These are phyloP conservation scores for Quercus phellos DNA, from an alignment of 331 rosid genomes.

Conservation along the genomic window DNA sequence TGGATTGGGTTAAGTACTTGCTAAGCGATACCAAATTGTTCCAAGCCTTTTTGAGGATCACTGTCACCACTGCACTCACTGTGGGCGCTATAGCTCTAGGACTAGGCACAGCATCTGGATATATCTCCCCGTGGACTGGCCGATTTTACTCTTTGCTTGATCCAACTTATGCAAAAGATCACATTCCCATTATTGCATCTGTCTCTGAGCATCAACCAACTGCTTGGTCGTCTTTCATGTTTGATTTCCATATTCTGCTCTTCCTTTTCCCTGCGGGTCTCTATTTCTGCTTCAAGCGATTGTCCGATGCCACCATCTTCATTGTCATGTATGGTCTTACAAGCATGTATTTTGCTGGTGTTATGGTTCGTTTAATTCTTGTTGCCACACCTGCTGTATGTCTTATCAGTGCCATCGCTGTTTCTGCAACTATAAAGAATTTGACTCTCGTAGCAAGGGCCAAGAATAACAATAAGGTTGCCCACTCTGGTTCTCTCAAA, in stretches of 20 bases:
- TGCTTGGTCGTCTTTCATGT: constrained; percentile 99
- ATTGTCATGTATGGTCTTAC: constrained; percentile 96
- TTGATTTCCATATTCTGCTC: constrained; percentile 90
- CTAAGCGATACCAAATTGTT: constrained; percentile 71
- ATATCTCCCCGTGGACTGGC: constrained; percentile 98
- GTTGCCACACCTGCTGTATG: constrained; percentile 97
- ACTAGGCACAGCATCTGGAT: constrained; percentile 96
- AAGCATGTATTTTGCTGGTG: constrained; percentile 99
- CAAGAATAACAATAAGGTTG: constrained; percentile 37
- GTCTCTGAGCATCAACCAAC: constrained; percentile 99
- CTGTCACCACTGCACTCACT: constrained; percentile 71
- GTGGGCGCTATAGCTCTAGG: constrained; percentile 89
- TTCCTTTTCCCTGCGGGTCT: constrained; percentile 99
- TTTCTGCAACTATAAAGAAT: constrained; percentile 88
- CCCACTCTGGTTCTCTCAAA: constrained; percentile 65
- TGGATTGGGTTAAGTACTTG: constrained; percentile 89
- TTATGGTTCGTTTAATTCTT: constrained; percentile 96
- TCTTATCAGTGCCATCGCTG: constrained; percentile 94
- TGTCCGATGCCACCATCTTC: constrained; percentile 95
- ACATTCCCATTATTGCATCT: constrained; percentile 94
- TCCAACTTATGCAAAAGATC: constrained; percentile 98
- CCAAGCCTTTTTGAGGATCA: constrained; percentile 87
- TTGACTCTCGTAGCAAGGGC: constrained; percentile 66
- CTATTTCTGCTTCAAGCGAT: constrained; percentile 95
- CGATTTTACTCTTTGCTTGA: constrained; percentile 95